These are phyloP conservation scores for Ophidiomyces ophidiicola DNA, from an alignment of 2,329 filamentous ascomycete species.

Conservation along the genomic window DNA sequence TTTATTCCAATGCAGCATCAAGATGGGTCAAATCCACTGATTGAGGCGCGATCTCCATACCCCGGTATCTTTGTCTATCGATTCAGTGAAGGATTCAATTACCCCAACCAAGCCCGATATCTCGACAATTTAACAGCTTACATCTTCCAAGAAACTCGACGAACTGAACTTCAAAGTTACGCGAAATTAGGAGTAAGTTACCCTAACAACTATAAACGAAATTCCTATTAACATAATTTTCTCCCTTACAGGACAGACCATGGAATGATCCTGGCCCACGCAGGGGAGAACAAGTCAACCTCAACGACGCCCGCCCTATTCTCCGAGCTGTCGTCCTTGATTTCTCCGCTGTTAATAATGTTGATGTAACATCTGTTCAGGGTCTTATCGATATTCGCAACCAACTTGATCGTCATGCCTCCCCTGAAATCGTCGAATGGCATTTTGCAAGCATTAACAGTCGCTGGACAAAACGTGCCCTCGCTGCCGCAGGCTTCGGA, in stretches of 20 bases:
- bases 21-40: conserved; percentile 42
- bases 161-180: conserved; percentile 31
- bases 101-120: conserved; percentile 43
- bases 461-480: conserved; percentile 46
- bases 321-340: conserved; percentile 46
- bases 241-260: conserved; percentile 32
- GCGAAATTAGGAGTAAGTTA: conserved; percentile 13
- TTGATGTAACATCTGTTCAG: conserved; percentile 46
- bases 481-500: conserved; percentile 45
- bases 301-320: conserved; percentile 30
- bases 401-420: conserved; percentile 42
- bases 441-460: conserved; percentile 42
- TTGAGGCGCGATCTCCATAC: conserved; percentile 38
- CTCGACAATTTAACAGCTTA: conserved; percentile 39
- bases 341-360: conserved; percentile 43
- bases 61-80: conserved; percentile 46
- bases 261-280: conserved; percentile 44
- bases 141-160: conserved; percentile 37
- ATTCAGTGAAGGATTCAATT: conserved; percentile 46
- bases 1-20: conserved; percentile 40
- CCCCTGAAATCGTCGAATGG: conserved; percentile 28
- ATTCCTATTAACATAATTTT: neutral
- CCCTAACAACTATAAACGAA: neutral
- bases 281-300: conserved; percentile 8
- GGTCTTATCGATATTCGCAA: conserved; percentile 44